Evolutionary conservation across 2,329 filamentous ascomycete species (phyloP).

Genomic region (Neodidymelliopsis sp.): DNA sequence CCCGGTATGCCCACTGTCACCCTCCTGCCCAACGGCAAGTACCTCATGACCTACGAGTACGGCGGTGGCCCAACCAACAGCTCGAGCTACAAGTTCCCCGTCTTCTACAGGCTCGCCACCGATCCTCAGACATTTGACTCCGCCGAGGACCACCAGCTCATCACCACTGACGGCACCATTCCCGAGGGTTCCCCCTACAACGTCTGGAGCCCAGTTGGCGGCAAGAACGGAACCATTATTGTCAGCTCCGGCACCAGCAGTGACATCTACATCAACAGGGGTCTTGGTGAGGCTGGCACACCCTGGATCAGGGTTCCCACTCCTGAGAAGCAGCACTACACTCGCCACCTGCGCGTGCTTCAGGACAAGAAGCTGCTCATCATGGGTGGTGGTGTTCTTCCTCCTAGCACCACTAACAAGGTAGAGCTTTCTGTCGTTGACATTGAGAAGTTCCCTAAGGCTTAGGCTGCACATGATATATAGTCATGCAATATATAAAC

Average conservation of each 20-base stretch:
- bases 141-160: conserved; percentile 51
- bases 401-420: conserved; percentile 43
- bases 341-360: conserved; percentile 56
- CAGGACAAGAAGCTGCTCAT: conserved; percentile 52
- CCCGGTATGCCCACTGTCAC: conserved; percentile 73
- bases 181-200: conserved; percentile 60
- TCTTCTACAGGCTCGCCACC: conserved; percentile 60
- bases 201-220: conserved; percentile 59
- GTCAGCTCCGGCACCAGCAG: conserved; percentile 52
- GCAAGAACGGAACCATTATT: conserved; percentile 60
- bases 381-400: conserved; percentile 51
- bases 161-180: conserved; percentile 55
- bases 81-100: conserved; percentile 54
- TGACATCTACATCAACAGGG: conserved; percentile 58
- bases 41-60: conserved; percentile 71
- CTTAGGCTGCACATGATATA: background rate
- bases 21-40: conserved; percentile 65
- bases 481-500: background rate
- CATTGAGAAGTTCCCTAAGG: conserved; percentile 24
- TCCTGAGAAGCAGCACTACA: conserved; percentile 54
- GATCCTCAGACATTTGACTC: conserved; percentile 58
- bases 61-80: conserved; percentile 55
- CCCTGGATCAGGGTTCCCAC: conserved; percentile 57
- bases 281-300: conserved; percentile 50
- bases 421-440: conserved; percentile 44